Evolutionary conservation across 2,329 filamentous ascomycete genomes (phyloP), one percentile per base, ranked within the genome.

Genomic region (Chrysosphaeria jannelii): DNA sequence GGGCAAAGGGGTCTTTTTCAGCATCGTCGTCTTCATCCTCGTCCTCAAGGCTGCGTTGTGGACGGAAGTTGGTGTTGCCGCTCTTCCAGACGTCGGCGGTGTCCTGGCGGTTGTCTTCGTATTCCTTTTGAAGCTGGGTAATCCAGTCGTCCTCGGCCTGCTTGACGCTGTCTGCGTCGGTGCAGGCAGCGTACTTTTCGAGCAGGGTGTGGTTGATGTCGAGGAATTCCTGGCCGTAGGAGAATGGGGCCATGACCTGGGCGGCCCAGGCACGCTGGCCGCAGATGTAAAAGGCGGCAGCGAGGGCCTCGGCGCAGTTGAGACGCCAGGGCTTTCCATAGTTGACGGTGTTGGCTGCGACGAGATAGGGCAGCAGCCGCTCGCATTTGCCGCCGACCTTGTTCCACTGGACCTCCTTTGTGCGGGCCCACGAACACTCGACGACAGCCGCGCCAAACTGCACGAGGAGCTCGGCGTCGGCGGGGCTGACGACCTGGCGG

Each of bases 271-370:
- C 81, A 5, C 58, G 42, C 36, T 85, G 75, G 4, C 85, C 76
- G 35, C 81, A 93, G 31, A 97, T 97, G 36, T 60, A 74, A 39
- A 89, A 97, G 12, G 74, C 75, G 4, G 85, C 81, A 0, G 78
- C 85, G 22, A 97, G 51, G 4, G 85, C 85, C 49, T 97, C 85
- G 14, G 78, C 85, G 36, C 85, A 97, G 44, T 97, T 97, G 30
- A 97, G 44, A 25, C 79, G 57, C 74, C 79, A 91, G 5, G 85
- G 85, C 38, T 75, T 74, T 29, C 85, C 85, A 46, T 97, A 97
- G 47, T 97, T 97, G 38, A 91, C 85, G 2, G 72, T 70, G 42
- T 97, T 97, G 22, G 85, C 85, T 5, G 85, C 85, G 23, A 97
- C 79, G 6, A 97, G 64, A 42, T 97, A 97, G 0, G 85, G 85